Base-by-base conservation (phyloP, 805 yeast genomes). In the Candida tammaniensis region DNA sequence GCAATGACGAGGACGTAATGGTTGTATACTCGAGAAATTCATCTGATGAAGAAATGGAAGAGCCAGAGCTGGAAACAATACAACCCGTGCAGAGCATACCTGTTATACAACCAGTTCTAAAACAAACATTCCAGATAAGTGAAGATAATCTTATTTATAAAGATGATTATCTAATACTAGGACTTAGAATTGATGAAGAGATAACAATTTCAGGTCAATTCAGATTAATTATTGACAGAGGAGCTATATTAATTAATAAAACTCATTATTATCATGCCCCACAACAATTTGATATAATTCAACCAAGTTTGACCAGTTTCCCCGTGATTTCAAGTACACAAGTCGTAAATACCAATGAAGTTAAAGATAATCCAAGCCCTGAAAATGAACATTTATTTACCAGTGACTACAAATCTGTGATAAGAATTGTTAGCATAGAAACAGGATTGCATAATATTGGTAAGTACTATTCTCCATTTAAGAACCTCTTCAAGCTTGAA, bases 151-250 rank as follows among this genome's bases (percentile, higher is more conserved):
- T 64, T 7, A 42, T 68, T 4, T 55, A 48, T 33, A 52, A 51
- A 7, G 53, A 54, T 3, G 47, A 55, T 5, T 50, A 57, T 30
- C 57, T 64, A 1, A 50, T 57, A 4, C 30, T 76, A 26, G 80
- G 76, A 0, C 57, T 78, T 21, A 67, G 63, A 34, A 42, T 52
- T 2, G 52, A 55, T 17, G 76, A 77, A 37, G 60, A 49, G 32
- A 38, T 78, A 3, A 44, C 74, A 24, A 35, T 78, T 1, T 56
- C 60, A 35, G 83, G 84, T 1, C 76, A 69, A 39, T 76, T 63
- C 42, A 46, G 29, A 4, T 31, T 78, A 16, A 48, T 49, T 3
- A 55, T 78, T 0, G 68, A 65, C 39, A 50, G 71, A 33, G 84
- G 84, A 12, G 68, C 72, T 0, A 48, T 74, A 0, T 41, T 54